A percentile compares a stretch with the other conserved stretches of the same genome.
Evolutionary conservation across 768 basidiomycete genomes (phyloP).

Genomic region (Leccinum boreale): DNA sequence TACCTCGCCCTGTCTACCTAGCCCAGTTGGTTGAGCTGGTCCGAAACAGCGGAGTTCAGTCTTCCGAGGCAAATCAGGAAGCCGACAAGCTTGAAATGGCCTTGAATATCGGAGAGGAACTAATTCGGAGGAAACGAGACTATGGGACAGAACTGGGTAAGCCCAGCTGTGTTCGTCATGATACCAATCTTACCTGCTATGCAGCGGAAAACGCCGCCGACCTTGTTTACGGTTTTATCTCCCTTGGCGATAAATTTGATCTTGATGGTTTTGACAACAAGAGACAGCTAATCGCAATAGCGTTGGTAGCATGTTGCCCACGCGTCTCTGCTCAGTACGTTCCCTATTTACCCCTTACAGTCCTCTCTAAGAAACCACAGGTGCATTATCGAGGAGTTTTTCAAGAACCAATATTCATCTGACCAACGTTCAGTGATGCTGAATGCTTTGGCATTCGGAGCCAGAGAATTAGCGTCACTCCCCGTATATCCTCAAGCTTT

Average conservation of each 20-base stretch:
- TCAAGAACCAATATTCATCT: constrained; percentile 88
- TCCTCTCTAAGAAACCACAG: constrained; percentile 38
- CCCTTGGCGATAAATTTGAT: constrained; percentile 83
- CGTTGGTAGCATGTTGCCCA: constrained; percentile 80
- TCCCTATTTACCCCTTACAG: not conserved
- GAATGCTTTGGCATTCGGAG: constrained; percentile 82
- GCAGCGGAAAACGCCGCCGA: constrained; percentile 90
- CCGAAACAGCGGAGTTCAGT: constrained; percentile 50
- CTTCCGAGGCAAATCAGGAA: constrained; percentile 57
- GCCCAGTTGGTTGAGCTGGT: constrained; percentile 78
- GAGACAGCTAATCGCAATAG: constrained; percentile 72
- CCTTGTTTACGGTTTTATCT: constrained; percentile 67
- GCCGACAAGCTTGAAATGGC: constrained; percentile 81
- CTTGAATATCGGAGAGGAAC: constrained; percentile 70
- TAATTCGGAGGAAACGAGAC: constrained; percentile 78
- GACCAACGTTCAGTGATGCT: constrained; percentile 83
- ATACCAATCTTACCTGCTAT: not conserved
- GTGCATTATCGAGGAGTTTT: constrained; percentile 86
- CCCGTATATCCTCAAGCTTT: constrained; percentile 29
- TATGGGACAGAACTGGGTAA: constrained; percentile 89
- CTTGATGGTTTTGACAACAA: constrained; percentile 72
- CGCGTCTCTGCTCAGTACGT: constrained; percentile 76
- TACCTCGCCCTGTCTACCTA: constrained; percentile 85
- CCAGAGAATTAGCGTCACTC: constrained; percentile 70
- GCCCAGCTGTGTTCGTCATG: not conserved